Conservation (phyloP, 2,329 filamentous ascomycete genomes). For the Colletotrichum theobromicola region DNA sequence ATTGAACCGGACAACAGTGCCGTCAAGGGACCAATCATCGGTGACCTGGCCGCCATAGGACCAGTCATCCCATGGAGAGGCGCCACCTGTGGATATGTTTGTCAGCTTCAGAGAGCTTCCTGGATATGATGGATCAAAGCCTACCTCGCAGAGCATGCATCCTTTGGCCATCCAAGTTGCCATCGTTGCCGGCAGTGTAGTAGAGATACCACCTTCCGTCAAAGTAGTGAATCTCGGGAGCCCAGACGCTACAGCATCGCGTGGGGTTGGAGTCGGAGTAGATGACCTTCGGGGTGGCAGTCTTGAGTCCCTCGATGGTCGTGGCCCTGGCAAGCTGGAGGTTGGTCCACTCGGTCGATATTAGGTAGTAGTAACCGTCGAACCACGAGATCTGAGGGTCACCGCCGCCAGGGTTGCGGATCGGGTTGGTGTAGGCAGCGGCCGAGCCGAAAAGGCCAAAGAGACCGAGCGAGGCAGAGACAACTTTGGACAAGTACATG, state of each 20-base stretch:
- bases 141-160: conserved; percentile 56
- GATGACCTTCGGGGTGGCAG: conserved; percentile 53
- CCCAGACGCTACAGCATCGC: conserved; percentile 62
- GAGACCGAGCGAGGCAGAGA: not conserved
- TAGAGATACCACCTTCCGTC: conserved; percentile 59
- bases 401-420: conserved; percentile 53
- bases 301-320: conserved; percentile 61
- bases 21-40: conserved; percentile 58
- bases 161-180: conserved; percentile 53
- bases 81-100: conserved; percentile 43
- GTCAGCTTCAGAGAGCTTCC: not conserved
- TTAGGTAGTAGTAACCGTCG: conserved; percentile 61
- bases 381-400: conserved; percentile 59
- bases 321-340: conserved; percentile 59
- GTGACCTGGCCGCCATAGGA: conserved; percentile 53
- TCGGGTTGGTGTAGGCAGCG: conserved; percentile 54
- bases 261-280: conserved; percentile 51
- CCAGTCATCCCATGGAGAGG: conserved; percentile 56
- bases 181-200: conserved; percentile 55
- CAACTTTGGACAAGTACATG: conserved; percentile 4
- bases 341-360: conserved; percentile 61
- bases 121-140: not conserved
- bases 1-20: conserved; percentile 53
- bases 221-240: conserved; percentile 59
- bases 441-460: conserved; percentile 24